Percentiles rank a stretch among this genome's conserved stretches.
Evolutionary conservation across 768 basidiomycete species (phyloP).

Genomic region (Leucocoprinus sp.): DNA sequence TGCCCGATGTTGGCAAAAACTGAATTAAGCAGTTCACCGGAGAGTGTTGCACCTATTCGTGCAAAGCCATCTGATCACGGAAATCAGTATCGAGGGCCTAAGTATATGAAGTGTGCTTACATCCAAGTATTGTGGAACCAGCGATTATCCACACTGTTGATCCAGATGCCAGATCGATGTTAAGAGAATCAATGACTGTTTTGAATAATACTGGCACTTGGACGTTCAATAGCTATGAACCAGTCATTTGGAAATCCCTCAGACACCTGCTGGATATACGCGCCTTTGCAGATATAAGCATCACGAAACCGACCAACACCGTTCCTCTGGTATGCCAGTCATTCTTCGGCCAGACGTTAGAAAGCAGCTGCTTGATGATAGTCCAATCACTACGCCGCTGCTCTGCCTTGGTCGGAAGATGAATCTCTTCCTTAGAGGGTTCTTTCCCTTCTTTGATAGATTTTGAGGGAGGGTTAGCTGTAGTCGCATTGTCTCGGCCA

Average conservation of each 20-base stretch:
- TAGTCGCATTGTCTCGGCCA: neutral
- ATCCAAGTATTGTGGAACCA: slow-evolving; percentile 85
- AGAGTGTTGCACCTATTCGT: slow-evolving; percentile 82
- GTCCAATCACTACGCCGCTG: slow-evolving; percentile 78
- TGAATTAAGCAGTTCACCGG: slow-evolving; percentile 88
- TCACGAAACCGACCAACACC: slow-evolving; percentile 72
- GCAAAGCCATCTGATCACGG: slow-evolving; percentile 71
- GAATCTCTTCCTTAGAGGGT: slow-evolving; percentile 1
- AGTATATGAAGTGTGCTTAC: slow-evolving; percentile 40
- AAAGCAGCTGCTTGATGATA: slow-evolving; percentile 75
- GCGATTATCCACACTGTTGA: slow-evolving; percentile 88
- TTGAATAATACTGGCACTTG: slow-evolving; percentile 99
- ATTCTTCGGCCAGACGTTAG: slow-evolving; percentile 87
- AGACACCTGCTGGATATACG: slow-evolving; percentile 13
- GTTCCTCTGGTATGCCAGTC: slow-evolving; percentile 78
- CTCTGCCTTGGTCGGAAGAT: slow-evolving; percentile 28
- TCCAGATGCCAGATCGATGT: slow-evolving; percentile 64
- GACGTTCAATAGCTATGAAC: slow-evolving; percentile 78
- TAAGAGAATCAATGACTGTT: slow-evolving; percentile 79
- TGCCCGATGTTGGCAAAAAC: slow-evolving; percentile 96
- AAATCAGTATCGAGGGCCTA: slow-evolving; percentile 5
- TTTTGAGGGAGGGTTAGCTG: neutral
- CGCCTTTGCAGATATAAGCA: slow-evolving; percentile 85
- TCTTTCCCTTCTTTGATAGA: neutral
- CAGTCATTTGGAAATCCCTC: neutral